These are phyloP conservation scores for Candida chilensis DNA, from an alignment of 805 yeast genomes.

Conservation along the genomic window DNA sequence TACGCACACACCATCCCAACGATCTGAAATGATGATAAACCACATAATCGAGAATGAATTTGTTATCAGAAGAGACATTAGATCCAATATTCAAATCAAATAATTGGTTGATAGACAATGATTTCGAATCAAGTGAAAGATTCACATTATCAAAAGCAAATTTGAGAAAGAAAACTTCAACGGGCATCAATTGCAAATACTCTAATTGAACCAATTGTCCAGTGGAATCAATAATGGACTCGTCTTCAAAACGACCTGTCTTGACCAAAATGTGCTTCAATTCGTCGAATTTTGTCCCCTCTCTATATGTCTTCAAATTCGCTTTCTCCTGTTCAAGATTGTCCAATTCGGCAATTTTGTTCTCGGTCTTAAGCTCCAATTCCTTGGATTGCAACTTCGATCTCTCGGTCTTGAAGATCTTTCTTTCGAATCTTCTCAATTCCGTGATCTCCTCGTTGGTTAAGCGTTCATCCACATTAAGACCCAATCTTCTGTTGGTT, in stretches of 20 bases:
- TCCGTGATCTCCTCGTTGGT: conserved; percentile 75
- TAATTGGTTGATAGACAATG: conserved; percentile 10
- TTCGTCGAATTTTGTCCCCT: conserved; percentile 6
- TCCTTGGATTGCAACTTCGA: conserved; percentile 24
- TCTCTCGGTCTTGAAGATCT: conserved; percentile 62
- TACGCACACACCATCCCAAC: conserved; percentile 88
- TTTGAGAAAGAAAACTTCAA: conserved; percentile 64
- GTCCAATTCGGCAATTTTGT: conserved; percentile 9
- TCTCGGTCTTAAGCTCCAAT: conserved; percentile 39
- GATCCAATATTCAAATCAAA: conserved; percentile 14
- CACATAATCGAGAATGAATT: conserved; percentile 48
- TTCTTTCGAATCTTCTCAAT: conserved; percentile 61
- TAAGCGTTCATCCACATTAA: conserved; percentile 21
- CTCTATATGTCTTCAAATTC: too few relatives aligned
- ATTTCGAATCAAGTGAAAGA: conserved; percentile 11
- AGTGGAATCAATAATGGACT: conserved; percentile 15
- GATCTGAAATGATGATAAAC: conserved; percentile 84
- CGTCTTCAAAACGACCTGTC: conserved; percentile 26
- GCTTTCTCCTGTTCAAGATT: conserved; percentile 13
- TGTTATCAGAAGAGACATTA: conserved; percentile 12
- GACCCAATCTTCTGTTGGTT: conserved; percentile 43
- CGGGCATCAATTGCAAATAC: conserved; percentile 61
- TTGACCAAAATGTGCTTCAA: conserved; percentile 11
- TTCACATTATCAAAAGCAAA: conserved; percentile 44
- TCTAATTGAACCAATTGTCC: conserved; percentile 23